Percentiles rank a stretch among this genome's conserved stretches.
Evolutionary conservation across 2,329 filamentous ascomycete genomes (phyloP).

Genomic region (Xylariaceae sp.): DNA sequence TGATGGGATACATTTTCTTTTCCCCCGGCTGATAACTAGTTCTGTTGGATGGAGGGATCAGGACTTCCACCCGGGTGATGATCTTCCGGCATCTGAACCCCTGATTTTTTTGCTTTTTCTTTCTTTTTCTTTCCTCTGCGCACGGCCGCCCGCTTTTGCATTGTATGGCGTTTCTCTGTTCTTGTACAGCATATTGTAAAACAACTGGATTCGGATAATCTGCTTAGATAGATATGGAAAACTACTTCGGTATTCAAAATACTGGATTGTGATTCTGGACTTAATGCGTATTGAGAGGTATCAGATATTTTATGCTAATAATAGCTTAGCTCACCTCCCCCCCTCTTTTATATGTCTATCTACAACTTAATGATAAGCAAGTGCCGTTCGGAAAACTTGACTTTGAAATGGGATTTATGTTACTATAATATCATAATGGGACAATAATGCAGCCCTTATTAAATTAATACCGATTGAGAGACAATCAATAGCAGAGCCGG

Average conservation of each 20-base stretch:
- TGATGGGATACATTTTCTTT: background rate
- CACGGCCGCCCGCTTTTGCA: slow-evolving; percentile 7
- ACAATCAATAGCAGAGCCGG: too few species aligned
- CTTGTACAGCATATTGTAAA: slow-evolving; percentile 9
- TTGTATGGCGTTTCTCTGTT: slow-evolving; percentile 18
- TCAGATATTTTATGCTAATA: background rate
- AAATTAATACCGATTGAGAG: too few species aligned
- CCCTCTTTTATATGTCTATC: background rate
- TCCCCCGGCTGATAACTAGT: background rate
- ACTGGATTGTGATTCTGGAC: slow-evolving; percentile 5
- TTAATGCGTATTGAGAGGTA: background rate
- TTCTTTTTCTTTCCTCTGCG: too few species aligned
- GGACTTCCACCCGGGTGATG: background rate
- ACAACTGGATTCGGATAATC: background rate
- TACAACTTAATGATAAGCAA: background rate
- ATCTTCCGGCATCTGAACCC: slow-evolving; percentile 9
- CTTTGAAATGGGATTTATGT: too few species aligned
- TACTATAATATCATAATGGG: too few species aligned
- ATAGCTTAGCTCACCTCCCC: background rate
- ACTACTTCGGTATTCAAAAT: slow-evolving; percentile 13
- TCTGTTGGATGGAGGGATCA: background rate
- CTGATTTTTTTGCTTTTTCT: background rate
- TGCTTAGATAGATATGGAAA: slow-evolving; percentile 13
- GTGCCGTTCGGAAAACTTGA: background rate
- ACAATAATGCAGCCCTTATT: too few species aligned